These are phyloP conservation scores for Cucumis melo DNA, from an alignment of 306 rosid species.

Conservation along the genomic window DNA sequence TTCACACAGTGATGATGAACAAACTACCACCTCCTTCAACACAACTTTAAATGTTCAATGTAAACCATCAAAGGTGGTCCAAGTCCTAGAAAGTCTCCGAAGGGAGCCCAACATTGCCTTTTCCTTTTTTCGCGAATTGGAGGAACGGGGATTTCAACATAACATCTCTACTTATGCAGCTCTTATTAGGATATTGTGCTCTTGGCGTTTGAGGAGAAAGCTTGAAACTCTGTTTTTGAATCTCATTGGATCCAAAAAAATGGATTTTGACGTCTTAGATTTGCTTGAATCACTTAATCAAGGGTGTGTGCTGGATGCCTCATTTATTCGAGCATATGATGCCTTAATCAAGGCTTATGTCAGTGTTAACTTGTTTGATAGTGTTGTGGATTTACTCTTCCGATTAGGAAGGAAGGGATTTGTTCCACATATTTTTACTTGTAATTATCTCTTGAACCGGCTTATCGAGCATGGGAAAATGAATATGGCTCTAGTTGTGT, in stretches of 20 bases:
- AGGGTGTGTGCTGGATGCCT: slow-evolving; percentile 16
- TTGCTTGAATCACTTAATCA: slow-evolving; percentile 28
- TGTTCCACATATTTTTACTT: slow-evolving; percentile 37
- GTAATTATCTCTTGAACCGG: slow-evolving; percentile 60
- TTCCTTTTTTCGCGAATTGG: slow-evolving; percentile 30
- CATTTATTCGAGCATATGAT: slow-evolving; percentile 30
- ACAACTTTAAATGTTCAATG: background rate
- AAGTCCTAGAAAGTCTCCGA: slow-evolving; percentile 20
- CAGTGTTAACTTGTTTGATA: slow-evolving; percentile 47
- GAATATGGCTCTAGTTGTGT: slow-evolving; percentile 35
- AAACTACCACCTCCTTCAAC: background rate
- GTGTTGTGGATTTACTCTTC: slow-evolving; percentile 50
- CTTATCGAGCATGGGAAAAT: slow-evolving; percentile 30
- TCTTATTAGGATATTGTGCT: slow-evolving; percentile 42
- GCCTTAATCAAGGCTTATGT: slow-evolving; percentile 51
- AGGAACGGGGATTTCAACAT: slow-evolving; percentile 30
- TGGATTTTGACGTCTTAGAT: slow-evolving; percentile 21
- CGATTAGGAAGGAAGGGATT: slow-evolving; percentile 33
- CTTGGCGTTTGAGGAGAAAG: slow-evolving; percentile 33
- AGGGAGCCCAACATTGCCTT: slow-evolving; percentile 37
- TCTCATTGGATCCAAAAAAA: slow-evolving; percentile 25
- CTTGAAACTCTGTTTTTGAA: slow-evolving; percentile 49
- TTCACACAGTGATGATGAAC: slow-evolving; percentile 5
- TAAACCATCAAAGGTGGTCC: slow-evolving; percentile 21
- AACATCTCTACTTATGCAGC: slow-evolving; percentile 34